Evolutionary conservation across 2,329 filamentous ascomycete species (phyloP), one percentile per base, ranked within the genome.

Genomic region (Phyllosticta citrichinensis): DNA sequence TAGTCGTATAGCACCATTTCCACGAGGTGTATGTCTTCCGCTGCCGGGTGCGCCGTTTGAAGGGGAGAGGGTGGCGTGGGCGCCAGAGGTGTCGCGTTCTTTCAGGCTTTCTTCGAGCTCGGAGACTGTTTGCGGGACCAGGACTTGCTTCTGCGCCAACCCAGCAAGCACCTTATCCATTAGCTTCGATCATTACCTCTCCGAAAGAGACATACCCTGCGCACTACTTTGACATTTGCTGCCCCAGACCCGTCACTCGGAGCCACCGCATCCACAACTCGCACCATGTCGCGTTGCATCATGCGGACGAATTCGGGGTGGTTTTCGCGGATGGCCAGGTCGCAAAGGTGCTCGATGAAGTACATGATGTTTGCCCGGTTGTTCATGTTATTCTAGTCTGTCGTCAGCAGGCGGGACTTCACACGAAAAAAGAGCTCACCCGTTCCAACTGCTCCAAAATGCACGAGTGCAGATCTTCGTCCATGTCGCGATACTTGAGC

Each of bases 301-400:
- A 97, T 97, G 57, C 88, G 85, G 27, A 97, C 86, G 70, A 96
- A 99, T 64, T 90, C 87, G 58, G 83, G 77, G 67, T 94, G 86
- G 64, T 85, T 83, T 66, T 91, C 89, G 66, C 86, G 88, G 64
- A 84, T 82, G 22, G 91, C 89, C 76, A 91, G 81, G 71, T 97
- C 93, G 71, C 95, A 89, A 66, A 99, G 89, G 67, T 93, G 88
- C 70, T 97, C 93, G 70, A 99, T 88, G 75, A 99, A 99, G 76
- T 96, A 99, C 88, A 99, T 96, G 73, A 99, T 97, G 73, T 99
- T 99, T 62, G 94, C 95, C 63, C 93, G 83, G 57, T 87, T 96
- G 75, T 99, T 99, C 88, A 99, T 96, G 66, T 89, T 93, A 66
- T 90, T 96, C 83, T 92, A 67, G 14, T 11, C n/a, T 20, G 58